Evolutionary conservation across 495 filamentous ascomycete genomes (phyloP), one percentile per base, ranked within the genome.

Genomic region (Xylaria intraflava): DNA sequence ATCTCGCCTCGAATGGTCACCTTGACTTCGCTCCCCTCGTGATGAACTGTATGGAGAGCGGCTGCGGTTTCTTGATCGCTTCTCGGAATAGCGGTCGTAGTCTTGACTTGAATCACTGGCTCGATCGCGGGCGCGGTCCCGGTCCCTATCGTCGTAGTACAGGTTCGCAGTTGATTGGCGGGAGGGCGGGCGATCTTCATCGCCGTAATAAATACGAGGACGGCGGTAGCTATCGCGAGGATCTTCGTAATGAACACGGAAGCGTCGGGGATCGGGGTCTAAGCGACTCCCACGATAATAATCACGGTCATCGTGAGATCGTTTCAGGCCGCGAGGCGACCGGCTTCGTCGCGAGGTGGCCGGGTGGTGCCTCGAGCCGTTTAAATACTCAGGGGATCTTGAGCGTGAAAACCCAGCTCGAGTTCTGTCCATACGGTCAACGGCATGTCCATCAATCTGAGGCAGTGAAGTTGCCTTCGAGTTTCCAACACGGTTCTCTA

Each of bases 301-400:
- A 58, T 89, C 85, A 50, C 68, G 70, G 44, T 80, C 78, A 65
- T 87, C 83, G 62, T 78, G 80, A 56, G 80, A 68, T 62, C 88
- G 81, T 70, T 94, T 90, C 51, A 78, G 82, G 27, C 83, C 82
- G 60, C 79, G 81, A 52, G 65, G 69, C 53, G 60, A 71, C 64
- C 61, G 72, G 66, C 70, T 70, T 68, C 74, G 76, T 65, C 68
- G 64, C 22, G 60, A 62, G 24, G 66, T 66, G 61, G 70, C 78
- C 81, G 78, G 84, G 72, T 82, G 77, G 68, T 76, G 78, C 80
- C 84, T 85, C 82, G 88, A 81, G 74, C 77, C 84, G 76, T 73
- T 81, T 73, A 83, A 84, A 83, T 80, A 75, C 62, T 84, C 77
- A 72, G 84, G 85, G 77, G 78, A 75, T 78, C 81, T 83, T 80